Percentiles rank a stretch among this genome's conserved stretches.
Conservation (phyloP, 352 stramenopile genomes). For the Phytophthora podocarpi region DNA sequence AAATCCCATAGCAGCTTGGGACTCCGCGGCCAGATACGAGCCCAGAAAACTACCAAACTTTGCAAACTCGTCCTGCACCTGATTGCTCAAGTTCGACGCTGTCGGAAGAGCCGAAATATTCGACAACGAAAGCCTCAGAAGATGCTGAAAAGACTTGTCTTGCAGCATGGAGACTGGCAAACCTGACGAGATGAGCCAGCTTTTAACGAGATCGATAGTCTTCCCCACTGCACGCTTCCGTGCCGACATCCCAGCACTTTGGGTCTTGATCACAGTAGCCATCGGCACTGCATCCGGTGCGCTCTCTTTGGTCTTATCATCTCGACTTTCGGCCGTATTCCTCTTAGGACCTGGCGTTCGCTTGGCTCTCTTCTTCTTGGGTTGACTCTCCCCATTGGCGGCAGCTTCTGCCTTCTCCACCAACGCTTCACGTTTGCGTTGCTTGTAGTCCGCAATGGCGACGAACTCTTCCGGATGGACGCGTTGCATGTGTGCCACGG, state of each 20-base stretch:
- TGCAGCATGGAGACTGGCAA: slow-evolving; percentile 22
- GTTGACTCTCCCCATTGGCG: not conserved
- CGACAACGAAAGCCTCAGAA: slow-evolving; percentile 18
- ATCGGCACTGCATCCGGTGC: not conserved
- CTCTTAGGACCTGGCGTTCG: slow-evolving; percentile 4
- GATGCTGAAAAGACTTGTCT: slow-evolving; percentile 20
- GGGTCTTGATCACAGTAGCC: not conserved
- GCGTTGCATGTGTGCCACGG: slow-evolving; percentile 37
- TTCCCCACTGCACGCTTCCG: slow-evolving; percentile 13
- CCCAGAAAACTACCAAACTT: slow-evolving; percentile 25
- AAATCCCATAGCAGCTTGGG: slow-evolving; percentile 15
- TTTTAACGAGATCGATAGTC: slow-evolving; percentile 24
- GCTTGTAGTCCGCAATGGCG: slow-evolving; percentile 24
- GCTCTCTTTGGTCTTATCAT: not conserved
- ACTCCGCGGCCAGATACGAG: slow-evolving; percentile 29
- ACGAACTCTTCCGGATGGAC: slow-evolving; percentile 35
- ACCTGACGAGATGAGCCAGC: slow-evolving; percentile 38
- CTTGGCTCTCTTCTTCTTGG: slow-evolving; percentile 26
- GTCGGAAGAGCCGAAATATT: slow-evolving; percentile 2
- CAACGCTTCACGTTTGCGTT: slow-evolving; percentile 19
- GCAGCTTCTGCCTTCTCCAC: not conserved
- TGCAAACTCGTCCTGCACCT: slow-evolving; percentile 34
- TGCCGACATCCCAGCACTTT: not conserved
- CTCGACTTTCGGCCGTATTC: not conserved
- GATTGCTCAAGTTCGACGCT: not conserved